phyloP scores from a whole-genome alignment of 306 rosid genomes.

The Prinsepia uniflora region DNA sequence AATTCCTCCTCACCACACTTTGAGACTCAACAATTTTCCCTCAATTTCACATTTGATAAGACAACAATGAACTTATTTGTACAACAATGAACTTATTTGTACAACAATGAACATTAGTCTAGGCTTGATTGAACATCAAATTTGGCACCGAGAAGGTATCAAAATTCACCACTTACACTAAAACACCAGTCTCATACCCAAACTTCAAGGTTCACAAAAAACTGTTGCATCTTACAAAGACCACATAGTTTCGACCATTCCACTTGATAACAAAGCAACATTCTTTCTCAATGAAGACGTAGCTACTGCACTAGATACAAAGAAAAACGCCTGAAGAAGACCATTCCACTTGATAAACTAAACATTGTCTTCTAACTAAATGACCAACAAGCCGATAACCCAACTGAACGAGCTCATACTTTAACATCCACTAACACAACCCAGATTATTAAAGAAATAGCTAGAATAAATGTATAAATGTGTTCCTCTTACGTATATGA shows the following conservation, averaged over 20 bases:
- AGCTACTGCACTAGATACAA: neutral
- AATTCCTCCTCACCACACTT: neutral
- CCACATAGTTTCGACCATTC: neutral
- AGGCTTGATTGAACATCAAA: neutral
- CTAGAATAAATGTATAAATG: neutral
- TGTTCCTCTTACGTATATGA: neutral
- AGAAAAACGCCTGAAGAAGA: neutral
- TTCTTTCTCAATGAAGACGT: neutral
- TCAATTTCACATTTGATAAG: neutral
- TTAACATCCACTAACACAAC: neutral
- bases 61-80: neutral
- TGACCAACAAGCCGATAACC: neutral
- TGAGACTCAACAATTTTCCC: too few species aligned
- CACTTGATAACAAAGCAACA: neutral
- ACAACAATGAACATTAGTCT: neutral
- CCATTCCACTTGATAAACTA: neutral
- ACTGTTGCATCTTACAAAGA: neutral
- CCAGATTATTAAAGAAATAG: neutral
- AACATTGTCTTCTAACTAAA: neutral
- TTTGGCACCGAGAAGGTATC: neutral
- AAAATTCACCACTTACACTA: neutral
- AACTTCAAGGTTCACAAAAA: neutral
- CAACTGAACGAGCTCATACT: neutral
- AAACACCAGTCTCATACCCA: neutral
- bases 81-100: neutral